These are phyloP conservation scores for Naematelia encephala DNA, from an alignment of 768 basidiomycete genomes.

Conservation along the genomic window DNA sequence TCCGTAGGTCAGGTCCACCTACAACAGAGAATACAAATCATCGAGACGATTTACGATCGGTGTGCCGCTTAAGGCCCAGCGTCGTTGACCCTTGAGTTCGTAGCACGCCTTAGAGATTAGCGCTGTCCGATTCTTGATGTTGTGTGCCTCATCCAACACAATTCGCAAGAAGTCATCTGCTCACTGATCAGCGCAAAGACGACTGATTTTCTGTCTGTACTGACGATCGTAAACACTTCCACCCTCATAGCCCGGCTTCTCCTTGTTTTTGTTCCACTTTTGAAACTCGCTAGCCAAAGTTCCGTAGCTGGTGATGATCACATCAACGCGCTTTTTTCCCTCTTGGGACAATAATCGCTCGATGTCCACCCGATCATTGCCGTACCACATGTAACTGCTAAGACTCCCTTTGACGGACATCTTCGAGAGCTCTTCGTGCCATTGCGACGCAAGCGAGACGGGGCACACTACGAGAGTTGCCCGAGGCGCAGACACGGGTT, in stretches of 20 bases:
- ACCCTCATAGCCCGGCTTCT: constrained; percentile 67
- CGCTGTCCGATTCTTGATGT: constrained; percentile 76
- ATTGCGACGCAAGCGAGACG: constrained; percentile 84
- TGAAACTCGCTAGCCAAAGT: constrained; percentile 79
- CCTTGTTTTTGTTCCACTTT: constrained; percentile 51
- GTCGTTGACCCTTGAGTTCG: constrained; percentile 69
- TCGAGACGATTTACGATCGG: constrained; percentile 93
- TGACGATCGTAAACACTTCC: constrained; percentile 46
- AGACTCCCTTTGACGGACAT: constrained; percentile 70
- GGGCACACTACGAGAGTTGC: constrained; percentile 91
- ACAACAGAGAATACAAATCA: constrained; percentile 78
- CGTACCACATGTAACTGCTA: constrained; percentile 76
- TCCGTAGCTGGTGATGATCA: constrained; percentile 91
- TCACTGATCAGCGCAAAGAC: background rate
- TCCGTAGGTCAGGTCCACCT: constrained; percentile 9
- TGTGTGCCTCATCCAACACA: constrained; percentile 78
- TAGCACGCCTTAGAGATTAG: constrained; percentile 61
- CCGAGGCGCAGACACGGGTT: constrained; percentile 58
- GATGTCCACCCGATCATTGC: constrained; percentile 74
- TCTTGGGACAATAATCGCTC: constrained; percentile 57
- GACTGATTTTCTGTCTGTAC: constrained; percentile 13
- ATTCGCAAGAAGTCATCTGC: constrained; percentile 42
- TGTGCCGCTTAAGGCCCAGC: constrained; percentile 94
- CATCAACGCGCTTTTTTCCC: constrained; percentile 61
- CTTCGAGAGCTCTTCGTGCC: constrained; percentile 87